Percentiles rank a stretch among this genome's conserved stretches.
phyloP scores from a whole-genome alignment of 2,329 filamentous ascomycete species.

The Epichloe uncinata region DNA sequence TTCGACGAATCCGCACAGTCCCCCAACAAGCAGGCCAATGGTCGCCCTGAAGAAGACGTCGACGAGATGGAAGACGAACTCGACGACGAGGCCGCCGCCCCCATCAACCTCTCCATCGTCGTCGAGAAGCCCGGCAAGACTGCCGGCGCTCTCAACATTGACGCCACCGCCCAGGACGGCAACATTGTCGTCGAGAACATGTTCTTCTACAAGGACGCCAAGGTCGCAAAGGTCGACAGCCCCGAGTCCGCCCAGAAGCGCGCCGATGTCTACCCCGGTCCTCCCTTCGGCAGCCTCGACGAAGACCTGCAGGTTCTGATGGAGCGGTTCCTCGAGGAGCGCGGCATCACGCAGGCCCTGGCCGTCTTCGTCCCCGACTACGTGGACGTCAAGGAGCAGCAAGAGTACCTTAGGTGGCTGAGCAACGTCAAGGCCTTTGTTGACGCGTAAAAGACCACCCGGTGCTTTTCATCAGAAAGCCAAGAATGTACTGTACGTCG shows the following conservation, averaged over 20 bases:
- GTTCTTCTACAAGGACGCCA: constrained; percentile 69
- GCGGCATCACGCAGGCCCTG: constrained; percentile 75
- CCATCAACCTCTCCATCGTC: constrained; percentile 71
- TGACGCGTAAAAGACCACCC: constrained; percentile 40
- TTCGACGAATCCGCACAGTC: constrained; percentile 31
- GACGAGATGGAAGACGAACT: constrained; percentile 31
- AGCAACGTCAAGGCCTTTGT: constrained; percentile 77
- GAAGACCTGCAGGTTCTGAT: constrained; percentile 88
- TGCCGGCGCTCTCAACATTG: constrained; percentile 66
- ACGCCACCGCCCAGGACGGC: constrained; percentile 76
- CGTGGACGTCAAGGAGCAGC: constrained; percentile 97
- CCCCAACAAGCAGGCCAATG: constrained; percentile 39
- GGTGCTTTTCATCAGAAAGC: neutral
- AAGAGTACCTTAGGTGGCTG: constrained; percentile 88
- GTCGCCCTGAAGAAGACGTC: constrained; percentile 36
- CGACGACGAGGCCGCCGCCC: constrained; percentile 50
- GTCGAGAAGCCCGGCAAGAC: constrained; percentile 70
- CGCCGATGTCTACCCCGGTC: constrained; percentile 73
- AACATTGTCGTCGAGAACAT: constrained; percentile 81
- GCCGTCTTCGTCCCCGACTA: constrained; percentile 91
- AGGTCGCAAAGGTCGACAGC: constrained; percentile 60
- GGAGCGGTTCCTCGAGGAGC: constrained; percentile 89
- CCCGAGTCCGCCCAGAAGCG: constrained; percentile 67
- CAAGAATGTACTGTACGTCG: neutral
- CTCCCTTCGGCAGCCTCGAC: constrained; percentile 85